Conservation (phyloP, 1,139 yeast genomes). For the Petasospora rhodanensis region DNA sequence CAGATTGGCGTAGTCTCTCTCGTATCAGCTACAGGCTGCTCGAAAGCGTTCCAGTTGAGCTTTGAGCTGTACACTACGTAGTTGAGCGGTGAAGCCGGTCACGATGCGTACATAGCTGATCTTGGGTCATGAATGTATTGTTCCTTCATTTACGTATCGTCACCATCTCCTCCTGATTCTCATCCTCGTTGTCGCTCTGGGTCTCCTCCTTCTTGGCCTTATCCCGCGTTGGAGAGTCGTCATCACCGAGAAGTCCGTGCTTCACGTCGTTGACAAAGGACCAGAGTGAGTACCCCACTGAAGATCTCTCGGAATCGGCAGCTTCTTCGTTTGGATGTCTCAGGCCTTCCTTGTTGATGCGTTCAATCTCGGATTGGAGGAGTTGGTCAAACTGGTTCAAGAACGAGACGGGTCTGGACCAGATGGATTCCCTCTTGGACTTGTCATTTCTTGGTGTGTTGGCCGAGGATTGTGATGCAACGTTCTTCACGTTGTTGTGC, state of each 20-base stretch:
- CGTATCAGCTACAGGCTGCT: too few species aligned
- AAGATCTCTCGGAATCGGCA: too few species aligned
- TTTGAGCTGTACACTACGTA: too few species aligned
- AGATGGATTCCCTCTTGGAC: conserved; percentile 27
- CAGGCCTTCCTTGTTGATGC: conserved; percentile 31
- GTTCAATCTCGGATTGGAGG: conserved; percentile 63
- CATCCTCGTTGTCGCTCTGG: conserved; percentile 2
- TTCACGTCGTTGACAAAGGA: conserved; percentile 35
- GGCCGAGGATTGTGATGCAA: neutral
- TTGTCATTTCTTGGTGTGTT: conserved; percentile 3
- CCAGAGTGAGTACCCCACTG: conserved; percentile 34
- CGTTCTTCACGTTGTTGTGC: conserved; percentile 1
- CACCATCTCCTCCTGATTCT: conserved; percentile 20
- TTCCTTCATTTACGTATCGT: conserved; percentile 11
- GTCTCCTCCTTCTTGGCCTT: conserved; percentile 1
- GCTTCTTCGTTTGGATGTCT: conserved; percentile 8
- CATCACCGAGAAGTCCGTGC: conserved; percentile 34
- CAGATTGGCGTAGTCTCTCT: too few species aligned
- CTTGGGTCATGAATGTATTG: too few species aligned
- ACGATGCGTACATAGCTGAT: too few species aligned
- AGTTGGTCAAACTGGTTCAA: conserved; percentile 67
- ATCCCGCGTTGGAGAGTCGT: conserved; percentile 11
- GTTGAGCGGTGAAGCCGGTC: too few species aligned
- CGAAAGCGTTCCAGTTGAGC: too few species aligned
- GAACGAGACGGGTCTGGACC: conserved; percentile 54